phyloP scores from a whole-genome alignment of 192 early-diverging fungal genomes.

The Rhizoclosmatium sp. region DNA sequence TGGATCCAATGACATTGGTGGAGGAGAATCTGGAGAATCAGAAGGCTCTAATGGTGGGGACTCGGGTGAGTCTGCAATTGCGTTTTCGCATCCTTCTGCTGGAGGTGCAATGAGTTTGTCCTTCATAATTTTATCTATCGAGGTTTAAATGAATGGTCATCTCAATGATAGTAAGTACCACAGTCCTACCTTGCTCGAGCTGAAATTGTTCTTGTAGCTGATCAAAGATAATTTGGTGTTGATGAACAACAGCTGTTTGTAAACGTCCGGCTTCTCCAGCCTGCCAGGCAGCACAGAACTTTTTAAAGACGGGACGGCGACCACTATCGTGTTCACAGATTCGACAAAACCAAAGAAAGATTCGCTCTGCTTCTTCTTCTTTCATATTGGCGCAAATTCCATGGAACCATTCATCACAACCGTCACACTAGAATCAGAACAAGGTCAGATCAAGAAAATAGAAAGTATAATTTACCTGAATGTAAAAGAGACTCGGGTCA shows the following conservation, averaged over 20 bases:
- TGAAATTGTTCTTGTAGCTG: neutral
- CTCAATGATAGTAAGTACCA: neutral
- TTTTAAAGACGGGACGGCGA: conserved; percentile 31
- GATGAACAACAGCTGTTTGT: no score
- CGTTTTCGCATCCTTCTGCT: no score
- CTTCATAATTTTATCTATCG: neutral
- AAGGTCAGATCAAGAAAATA: neutral
- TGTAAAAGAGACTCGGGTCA: conserved; percentile 33
- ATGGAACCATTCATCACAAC: conserved; percentile 43
- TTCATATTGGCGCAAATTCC: conserved; percentile 40
- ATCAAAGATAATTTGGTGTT: neutral
- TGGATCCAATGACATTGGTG: neutral
- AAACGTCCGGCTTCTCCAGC: neutral
- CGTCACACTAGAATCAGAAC: conserved; percentile 22
- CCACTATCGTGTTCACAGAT: conserved; percentile 35
- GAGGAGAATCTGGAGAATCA: neutral
- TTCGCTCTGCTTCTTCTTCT: conserved; percentile 35
- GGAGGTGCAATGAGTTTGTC: no score
- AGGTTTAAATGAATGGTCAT: neutral
- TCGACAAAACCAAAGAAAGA: conserved; percentile 41
- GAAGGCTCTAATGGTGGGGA: neutral
- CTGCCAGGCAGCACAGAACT: conserved; percentile 32
- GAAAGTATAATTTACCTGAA: conserved; percentile 26
- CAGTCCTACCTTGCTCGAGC: neutral
- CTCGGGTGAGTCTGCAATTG: neutral